Evolutionary conservation across 1,284 basidiomycete species (phyloP), one percentile per base, ranked within the genome.

Genomic region (Cryptococcus deneoformans): DNA sequence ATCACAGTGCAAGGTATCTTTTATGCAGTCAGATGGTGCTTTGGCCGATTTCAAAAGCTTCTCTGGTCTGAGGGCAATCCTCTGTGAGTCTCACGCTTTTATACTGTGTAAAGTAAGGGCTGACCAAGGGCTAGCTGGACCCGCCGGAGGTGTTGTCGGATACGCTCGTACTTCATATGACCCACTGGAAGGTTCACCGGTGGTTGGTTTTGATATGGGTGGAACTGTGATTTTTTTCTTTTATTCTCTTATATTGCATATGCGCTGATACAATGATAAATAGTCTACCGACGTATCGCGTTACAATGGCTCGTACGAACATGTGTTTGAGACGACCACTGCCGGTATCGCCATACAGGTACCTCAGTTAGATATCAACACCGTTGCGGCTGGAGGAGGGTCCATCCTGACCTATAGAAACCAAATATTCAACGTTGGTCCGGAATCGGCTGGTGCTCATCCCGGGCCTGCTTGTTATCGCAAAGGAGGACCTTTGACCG

Each of bases 261-360:
- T 4, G 16, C 40, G 29, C 40, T 57, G 46, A 57, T 44, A 5
- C 46, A 29, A 38, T 14, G 20, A 29, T 29, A 29, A 29, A 7
- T 34, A 61, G 49, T 89, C 87, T 0, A 94, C 91, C 0, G 68
- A 70, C 50, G 91, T 96, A 0, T 91, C 89, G 5, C 48, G 70
- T 46, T 72, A 56, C 52, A 69, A 58, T 2, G 70, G 70, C 11
- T 66, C 66, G 46, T 62, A 71, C 39, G 72, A 75, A 53, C 68
- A 70, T 42, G 70, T 74, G 0, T 71, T 69, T 24, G 72, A 76
- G 63, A 92, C 92, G 0, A 92, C 90, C 0, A 92, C 92, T 0
- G 92, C 92, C 0, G 92, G 91, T 55, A 66, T 70, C 6, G 68
- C 67, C 48, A 70, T 70, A 14, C 67, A 70, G 48, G 65, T 66